These are phyloP conservation scores for Aspergillus niger DNA, from an alignment of 2,329 filamentous ascomycete species.

Conservation along the genomic window DNA sequence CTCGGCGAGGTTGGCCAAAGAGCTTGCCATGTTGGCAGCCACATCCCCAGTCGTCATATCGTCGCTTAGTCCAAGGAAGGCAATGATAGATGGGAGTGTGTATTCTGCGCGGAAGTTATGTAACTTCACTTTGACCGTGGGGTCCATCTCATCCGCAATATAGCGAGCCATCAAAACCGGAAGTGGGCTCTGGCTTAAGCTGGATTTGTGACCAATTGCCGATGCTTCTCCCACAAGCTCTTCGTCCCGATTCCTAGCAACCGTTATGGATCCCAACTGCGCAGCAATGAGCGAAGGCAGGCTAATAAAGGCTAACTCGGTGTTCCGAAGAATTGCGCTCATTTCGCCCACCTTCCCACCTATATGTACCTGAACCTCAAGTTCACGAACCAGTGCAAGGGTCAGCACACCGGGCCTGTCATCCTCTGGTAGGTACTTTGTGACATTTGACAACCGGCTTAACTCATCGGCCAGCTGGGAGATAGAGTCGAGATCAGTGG, in stretches of 20 bases:
- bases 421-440: constrained; percentile 94
- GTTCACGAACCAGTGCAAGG: constrained; percentile 65
- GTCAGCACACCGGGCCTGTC: constrained; percentile 86
- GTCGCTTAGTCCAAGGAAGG: constrained; percentile 69
- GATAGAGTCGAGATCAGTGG: constrained; percentile 68
- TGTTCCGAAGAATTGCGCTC: constrained; percentile 59
- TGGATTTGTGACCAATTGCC: constrained; percentile 30
- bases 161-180: constrained; percentile 84
- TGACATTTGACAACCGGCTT: constrained; percentile 77
- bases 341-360: constrained; percentile 69
- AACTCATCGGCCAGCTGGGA: constrained; percentile 76
- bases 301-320: constrained; percentile 79
- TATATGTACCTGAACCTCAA: constrained; percentile 64
- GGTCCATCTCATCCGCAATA: constrained; percentile 92
- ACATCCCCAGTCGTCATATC: constrained; percentile 71
- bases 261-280: constrained; percentile 64
- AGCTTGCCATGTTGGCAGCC: constrained; percentile 73
- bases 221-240: constrained; percentile 69
- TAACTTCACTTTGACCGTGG: constrained; percentile 82
- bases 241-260: constrained; percentile 68
- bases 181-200: constrained; percentile 20
- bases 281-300: constrained; percentile 80
- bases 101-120: constrained; percentile 88
- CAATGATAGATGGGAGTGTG: constrained; percentile 78
- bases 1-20: constrained; percentile 74